Evolutionary conservation across 495 filamentous ascomycete species (phyloP).

Genomic region (Pyrenopolyporus hunteri): DNA sequence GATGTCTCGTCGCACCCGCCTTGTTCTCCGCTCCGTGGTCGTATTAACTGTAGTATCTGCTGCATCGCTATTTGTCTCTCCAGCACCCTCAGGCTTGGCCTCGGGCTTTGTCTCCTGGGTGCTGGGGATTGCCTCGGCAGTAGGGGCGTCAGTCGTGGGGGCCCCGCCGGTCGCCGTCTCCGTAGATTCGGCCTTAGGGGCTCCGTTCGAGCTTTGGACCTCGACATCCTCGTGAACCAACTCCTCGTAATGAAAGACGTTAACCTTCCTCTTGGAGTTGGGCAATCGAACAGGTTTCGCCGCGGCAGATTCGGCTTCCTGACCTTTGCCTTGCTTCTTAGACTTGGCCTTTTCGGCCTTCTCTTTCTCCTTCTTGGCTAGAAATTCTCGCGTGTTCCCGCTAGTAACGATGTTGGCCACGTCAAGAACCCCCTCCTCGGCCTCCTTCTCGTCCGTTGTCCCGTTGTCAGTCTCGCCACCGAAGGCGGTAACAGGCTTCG

Average conservation of each 20-base stretch:
- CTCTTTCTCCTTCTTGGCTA: constrained; percentile 89
- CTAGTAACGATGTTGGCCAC: constrained; percentile 91
- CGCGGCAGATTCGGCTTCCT: constrained; percentile 63
- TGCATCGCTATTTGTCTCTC: constrained; percentile 16
- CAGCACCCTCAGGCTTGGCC: constrained; percentile 24
- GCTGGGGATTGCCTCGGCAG: constrained; percentile 27
- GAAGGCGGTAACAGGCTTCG: constrained; percentile 41
- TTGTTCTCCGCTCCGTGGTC: constrained; percentile 44
- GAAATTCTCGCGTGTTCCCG: constrained; percentile 89
- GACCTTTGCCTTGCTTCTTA: constrained; percentile 56
- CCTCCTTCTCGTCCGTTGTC: constrained; percentile 46
- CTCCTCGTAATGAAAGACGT: constrained; percentile 84
- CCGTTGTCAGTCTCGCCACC: constrained; percentile 60
- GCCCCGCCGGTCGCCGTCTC: constrained; percentile 46
- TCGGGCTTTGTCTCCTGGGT: constrained; percentile 28
- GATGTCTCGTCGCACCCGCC: constrained; percentile 69
- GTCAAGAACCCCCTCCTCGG: constrained; percentile 85
- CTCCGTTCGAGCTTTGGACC: constrained; percentile 50
- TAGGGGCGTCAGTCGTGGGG: constrained; percentile 50
- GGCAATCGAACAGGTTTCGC: constrained; percentile 68
- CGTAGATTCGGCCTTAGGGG: constrained; percentile 42
- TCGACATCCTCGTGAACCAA: constrained; percentile 67
- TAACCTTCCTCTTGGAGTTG: constrained; percentile 79
- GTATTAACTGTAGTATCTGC: constrained; percentile 9
- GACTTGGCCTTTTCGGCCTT: constrained; percentile 71